A percentile compares a stretch with the other conserved stretches of the same genome.
Evolutionary conservation across 768 basidiomycete genomes (phyloP).

Genomic region (Pisolithus orientalis): DNA sequence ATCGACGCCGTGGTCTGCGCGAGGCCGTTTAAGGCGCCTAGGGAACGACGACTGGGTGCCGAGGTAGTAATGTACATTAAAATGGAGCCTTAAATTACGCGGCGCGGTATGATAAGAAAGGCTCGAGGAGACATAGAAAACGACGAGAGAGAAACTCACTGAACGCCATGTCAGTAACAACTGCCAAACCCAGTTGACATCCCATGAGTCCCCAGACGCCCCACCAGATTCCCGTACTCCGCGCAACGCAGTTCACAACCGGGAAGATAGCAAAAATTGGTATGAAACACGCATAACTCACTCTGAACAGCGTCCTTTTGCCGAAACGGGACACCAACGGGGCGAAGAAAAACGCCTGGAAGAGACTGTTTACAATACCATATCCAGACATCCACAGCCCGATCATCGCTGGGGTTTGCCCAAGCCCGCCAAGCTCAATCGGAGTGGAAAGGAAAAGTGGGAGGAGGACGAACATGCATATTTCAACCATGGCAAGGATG

Average conservation of each 20-base stretch:
- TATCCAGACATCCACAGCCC: slow-evolving; percentile 30
- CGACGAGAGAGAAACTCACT: not conserved
- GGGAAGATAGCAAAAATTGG: slow-evolving; percentile 16
- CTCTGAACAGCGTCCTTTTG: slow-evolving; percentile 10
- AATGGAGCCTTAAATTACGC: slow-evolving; percentile 41
- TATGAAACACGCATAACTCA: slow-evolving; percentile 9
- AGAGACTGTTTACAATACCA: slow-evolving; percentile 32
- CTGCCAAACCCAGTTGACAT: not conserved
- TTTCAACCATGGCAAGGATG: slow-evolving; percentile 31
- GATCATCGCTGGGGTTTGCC: slow-evolving; percentile 31
- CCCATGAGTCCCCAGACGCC: not conserved
- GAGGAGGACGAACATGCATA: slow-evolving; percentile 30
- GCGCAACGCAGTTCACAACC: slow-evolving; percentile 20
- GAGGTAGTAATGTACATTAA: slow-evolving; percentile 66
- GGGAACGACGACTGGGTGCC: slow-evolving; percentile 59
- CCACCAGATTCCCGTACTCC: not conserved
- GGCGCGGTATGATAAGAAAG: not conserved
- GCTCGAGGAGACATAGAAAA: not conserved
- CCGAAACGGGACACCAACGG: slow-evolving; percentile 30
- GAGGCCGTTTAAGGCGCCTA: slow-evolving; percentile 69
- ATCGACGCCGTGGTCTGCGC: slow-evolving; percentile 23
- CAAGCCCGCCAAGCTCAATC: slow-evolving; percentile 32
- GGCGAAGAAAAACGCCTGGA: slow-evolving; percentile 36
- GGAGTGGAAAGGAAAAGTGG: slow-evolving; percentile 38
- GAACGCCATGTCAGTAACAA: not conserved